phyloP scores from a whole-genome alignment of 176 grass and related monocot species.

The Canna indica region DNA sequence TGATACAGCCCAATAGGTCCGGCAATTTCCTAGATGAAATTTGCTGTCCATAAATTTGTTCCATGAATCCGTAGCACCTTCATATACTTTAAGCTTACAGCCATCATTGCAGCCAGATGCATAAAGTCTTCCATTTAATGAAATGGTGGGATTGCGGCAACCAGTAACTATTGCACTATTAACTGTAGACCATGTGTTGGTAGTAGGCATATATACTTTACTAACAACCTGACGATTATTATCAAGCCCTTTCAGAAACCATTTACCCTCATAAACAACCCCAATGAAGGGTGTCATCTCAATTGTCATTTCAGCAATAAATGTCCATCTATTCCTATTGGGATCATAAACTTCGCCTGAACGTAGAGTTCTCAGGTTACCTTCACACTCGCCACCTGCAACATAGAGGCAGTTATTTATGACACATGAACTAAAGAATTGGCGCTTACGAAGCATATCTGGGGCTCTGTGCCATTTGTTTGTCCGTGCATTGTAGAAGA shows the following conservation, averaged over 20 bases:
- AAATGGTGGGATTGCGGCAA: slow-evolving; percentile 6
- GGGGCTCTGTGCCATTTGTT: no score
- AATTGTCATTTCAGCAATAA: not conserved
- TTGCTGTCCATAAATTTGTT: slow-evolving; percentile 11
- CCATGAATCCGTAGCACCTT: slow-evolving; percentile 2
- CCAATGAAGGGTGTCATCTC: not conserved
- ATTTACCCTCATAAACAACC: slow-evolving; percentile 4
- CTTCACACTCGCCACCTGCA: no score
- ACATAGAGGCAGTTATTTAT: no score
- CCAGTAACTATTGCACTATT: not conserved
- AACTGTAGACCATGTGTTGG: slow-evolving; percentile 8
- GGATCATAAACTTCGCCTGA: slow-evolving; percentile 4
- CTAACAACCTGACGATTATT: not conserved
- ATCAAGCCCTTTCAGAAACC: slow-evolving; percentile 11
- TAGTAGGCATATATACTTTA: slow-evolving; percentile 1
- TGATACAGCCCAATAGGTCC: not conserved
- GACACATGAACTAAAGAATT: no score
- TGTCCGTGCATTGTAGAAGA: no score
- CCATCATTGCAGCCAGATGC: slow-evolving; percentile 5
- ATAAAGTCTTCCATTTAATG: slow-evolving; percentile 13
- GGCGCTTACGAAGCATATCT: no score
- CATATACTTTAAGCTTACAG: slow-evolving; percentile 1
- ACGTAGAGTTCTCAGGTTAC: no score
- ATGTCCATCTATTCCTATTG: not conserved
- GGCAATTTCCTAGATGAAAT: slow-evolving; percentile 3